phyloP scores from a whole-genome alignment of 2,329 filamentous ascomycete genomes.

The Plenodomus lindquistii region DNA sequence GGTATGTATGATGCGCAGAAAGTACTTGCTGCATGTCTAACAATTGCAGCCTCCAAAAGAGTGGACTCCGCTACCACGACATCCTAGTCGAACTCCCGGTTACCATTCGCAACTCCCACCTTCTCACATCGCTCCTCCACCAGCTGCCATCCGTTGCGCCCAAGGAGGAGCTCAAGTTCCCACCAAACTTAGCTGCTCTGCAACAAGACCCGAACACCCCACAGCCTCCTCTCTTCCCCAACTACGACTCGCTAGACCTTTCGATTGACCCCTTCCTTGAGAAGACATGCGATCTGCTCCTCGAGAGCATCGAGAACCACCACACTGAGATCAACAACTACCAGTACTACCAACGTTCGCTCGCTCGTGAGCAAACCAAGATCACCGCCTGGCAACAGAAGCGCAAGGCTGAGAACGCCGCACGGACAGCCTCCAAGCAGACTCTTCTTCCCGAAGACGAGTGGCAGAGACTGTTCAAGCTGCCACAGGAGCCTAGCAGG shows the following conservation, averaged over 20 bases:
- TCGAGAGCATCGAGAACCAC: slow-evolving; percentile 96
- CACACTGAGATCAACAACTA: slow-evolving; percentile 99
- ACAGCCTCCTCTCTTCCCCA: slow-evolving; percentile 74
- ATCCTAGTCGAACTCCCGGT: slow-evolving; percentile 90
- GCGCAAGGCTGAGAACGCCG: slow-evolving; percentile 93
- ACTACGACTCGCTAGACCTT: slow-evolving; percentile 86
- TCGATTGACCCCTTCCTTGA: slow-evolving; percentile 97
- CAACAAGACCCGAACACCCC: slow-evolving; percentile 64
- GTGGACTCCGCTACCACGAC: slow-evolving; percentile 89
- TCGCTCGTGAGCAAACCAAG: slow-evolving; percentile 93
- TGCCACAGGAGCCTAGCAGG: slow-evolving; percentile 90
- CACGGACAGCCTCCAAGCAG: slow-evolving; percentile 84
- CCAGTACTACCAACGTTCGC: slow-evolving; percentile 93
- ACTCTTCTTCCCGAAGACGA: slow-evolving; percentile 89
- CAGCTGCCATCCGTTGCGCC: slow-evolving; percentile 75
- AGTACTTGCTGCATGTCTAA: slow-evolving; percentile 10
- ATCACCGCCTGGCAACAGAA: slow-evolving; percentile 96
- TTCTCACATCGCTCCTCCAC: slow-evolving; percentile 93
- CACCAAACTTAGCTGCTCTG: slow-evolving; percentile 78
- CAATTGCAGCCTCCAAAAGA: slow-evolving; percentile 78
- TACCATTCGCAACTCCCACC: slow-evolving; percentile 92
- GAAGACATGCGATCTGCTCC: slow-evolving; percentile 94
- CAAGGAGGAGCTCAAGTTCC: slow-evolving; percentile 71
- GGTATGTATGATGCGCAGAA: slow-evolving; percentile 65
- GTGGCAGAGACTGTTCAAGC: slow-evolving; percentile 97